Percentiles rank a stretch among this genome's conserved stretches.
These are phyloP conservation scores for Allium fistulosum DNA, from an alignment of 106 monocot genomes.

Conservation along the genomic window DNA sequence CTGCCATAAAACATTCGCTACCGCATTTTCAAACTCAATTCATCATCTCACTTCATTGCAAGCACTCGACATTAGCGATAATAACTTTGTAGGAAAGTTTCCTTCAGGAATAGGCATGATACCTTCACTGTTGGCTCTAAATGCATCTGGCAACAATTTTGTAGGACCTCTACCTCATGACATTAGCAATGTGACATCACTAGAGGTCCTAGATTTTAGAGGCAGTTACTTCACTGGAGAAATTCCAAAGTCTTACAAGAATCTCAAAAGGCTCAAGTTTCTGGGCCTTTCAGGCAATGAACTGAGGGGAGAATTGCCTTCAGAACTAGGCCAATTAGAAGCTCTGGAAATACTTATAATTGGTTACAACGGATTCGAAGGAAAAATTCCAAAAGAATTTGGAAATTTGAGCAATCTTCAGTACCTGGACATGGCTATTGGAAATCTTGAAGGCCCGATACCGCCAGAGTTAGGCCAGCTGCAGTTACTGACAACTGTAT, in stretches of 20 bases:
- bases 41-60: conserved; percentile 23
- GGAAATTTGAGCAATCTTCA: conserved; percentile 64
- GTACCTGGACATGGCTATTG: conserved; percentile 82
- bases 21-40: conserved; percentile 30
- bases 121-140: conserved; percentile 26
- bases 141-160: conserved; percentile 83
- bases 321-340: conserved; percentile 49
- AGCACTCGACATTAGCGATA: conserved; percentile 70
- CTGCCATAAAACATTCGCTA: conserved; percentile 54
- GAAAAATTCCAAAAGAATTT: conserved; percentile 54
- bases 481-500: conserved; percentile 35
- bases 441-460: conserved; percentile 52
- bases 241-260: conserved; percentile 36
- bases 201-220: conserved; percentile 61
- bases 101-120: conserved; percentile 47
- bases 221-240: conserved; percentile 69
- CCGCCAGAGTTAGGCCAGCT: conserved; percentile 62
- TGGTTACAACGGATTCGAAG: conserved; percentile 76
- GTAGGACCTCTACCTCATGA: conserved; percentile 56
- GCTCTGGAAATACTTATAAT: conserved; percentile 68
- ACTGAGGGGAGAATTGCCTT: conserved; percentile 51
- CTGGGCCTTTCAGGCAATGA: conserved; percentile 88
- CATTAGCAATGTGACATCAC: conserved; percentile 40
- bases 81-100: conserved; percentile 51
- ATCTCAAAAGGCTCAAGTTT: conserved; percentile 53